Evolutionary conservation across 352 stramenopile genomes (phyloP), one percentile per base, ranked within the genome.

Genomic region (Pythium utonaiense): DNA sequence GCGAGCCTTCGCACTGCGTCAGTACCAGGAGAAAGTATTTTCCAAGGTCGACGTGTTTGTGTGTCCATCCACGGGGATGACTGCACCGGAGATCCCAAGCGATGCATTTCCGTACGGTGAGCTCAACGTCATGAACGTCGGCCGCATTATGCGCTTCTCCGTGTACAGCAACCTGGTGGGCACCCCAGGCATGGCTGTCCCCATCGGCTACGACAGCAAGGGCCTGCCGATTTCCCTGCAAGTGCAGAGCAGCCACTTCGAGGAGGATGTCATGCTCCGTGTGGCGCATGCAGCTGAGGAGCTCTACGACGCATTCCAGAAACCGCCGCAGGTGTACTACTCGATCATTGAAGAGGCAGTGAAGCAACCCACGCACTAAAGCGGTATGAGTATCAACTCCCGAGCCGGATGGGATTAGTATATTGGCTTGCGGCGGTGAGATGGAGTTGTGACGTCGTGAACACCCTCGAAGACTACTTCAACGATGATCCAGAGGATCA

Each of bases 31-130:
- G 25, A 71, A 87, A 1, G 71, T 97, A 14, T 87, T 96, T 48
- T 75, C 78, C 57, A 83, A 93, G 51, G 75, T 96, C 51, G 88
- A 97, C 67, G 83, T 88, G n/a, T 93, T 97, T 47, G 69, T 96
- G 53, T 90, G 82, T 14, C 92, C 92, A 9, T 84, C 86, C n/a
- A 88, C 81, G 2, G 84, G 71, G 14, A 83, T 93, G 31, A 82
- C 76, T 7, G 88, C 86, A 6, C 92, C 90, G 0, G 66, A 85
- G 49, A 81, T 97, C 53, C 70, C 67, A 7, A n/a, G 28, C 8
- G 78, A 83, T 42, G 76, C 75, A 8, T 69, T 80, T 27, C 52
- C 52, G 25, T 73, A 60, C 25, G 82, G 79, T 6, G 77, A 86
- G 31, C 57, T 93, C 0, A 90, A 96, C 44, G 71, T 70, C 6